phyloP scores from a whole-genome alignment of 2,329 filamentous ascomycete species.

The Aulographum hederae region DNA sequence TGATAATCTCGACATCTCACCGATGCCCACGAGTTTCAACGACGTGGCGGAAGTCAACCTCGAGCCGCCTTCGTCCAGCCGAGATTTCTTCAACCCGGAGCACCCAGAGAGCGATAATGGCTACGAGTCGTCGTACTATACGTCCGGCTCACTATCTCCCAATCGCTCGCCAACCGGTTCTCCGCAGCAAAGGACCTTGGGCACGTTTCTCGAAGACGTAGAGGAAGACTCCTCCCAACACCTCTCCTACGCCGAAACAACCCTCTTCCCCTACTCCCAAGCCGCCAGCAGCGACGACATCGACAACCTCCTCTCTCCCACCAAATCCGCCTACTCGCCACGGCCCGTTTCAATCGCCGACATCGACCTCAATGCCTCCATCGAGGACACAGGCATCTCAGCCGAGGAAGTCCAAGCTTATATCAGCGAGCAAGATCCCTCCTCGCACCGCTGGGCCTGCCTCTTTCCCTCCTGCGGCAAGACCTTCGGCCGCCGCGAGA shows the following conservation, averaged over 20 bases:
- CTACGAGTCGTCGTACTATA: constrained; percentile 31
- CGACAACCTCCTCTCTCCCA: constrained; percentile 12
- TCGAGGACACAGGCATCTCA: constrained; percentile 67
- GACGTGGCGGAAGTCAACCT: constrained; percentile 28
- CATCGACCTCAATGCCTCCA: constrained; percentile 39
- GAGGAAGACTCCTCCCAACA: constrained; percentile 8
- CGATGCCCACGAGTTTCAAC: constrained; percentile 41
- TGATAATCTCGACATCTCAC: constrained; percentile 31
- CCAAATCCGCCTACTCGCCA: constrained; percentile 19
- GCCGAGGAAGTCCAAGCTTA: constrained; percentile 48
- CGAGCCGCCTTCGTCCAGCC: constrained; percentile 8
- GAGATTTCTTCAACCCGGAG: constrained; percentile 3
- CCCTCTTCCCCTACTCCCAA: constrained; percentile 8
- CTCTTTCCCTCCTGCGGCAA: constrained; percentile 58
- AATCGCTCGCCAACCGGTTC: constrained; percentile 17
- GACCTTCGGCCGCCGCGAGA: constrained; percentile 90
- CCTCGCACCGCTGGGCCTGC: constrained; percentile 27
- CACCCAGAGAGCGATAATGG: constrained; percentile 17
- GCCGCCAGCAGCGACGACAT: constrained; percentile 6
- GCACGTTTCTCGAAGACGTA: constrained; percentile 16
- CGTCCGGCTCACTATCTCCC: constrained; percentile 30
- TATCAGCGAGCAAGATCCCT: constrained; percentile 26
- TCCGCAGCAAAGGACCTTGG: constrained; percentile 15
- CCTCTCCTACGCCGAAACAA: constrained; percentile 8
- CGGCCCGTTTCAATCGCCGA: constrained; percentile 27